Evolutionary conservation across 2,329 filamentous ascomycete species (phyloP).

Genomic region (Fusarium hainanense): DNA sequence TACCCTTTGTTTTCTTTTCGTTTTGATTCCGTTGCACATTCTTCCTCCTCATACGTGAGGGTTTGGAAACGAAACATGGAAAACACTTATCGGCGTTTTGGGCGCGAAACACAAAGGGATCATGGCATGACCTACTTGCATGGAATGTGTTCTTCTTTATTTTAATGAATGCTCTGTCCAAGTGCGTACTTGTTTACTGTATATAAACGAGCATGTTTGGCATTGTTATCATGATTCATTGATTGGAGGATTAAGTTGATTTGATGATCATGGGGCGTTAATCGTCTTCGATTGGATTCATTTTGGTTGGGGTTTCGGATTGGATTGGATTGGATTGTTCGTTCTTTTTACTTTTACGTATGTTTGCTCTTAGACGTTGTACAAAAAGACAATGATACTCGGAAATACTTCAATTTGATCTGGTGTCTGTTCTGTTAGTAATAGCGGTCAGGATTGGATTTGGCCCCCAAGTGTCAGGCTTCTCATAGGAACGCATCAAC

Average conservation of each 20-base stretch:
- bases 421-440: not conserved
- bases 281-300: constrained; percentile 23
- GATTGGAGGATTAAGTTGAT: constrained; percentile 15
- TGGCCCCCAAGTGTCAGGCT: constrained; percentile 9
- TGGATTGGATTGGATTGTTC: constrained; percentile 13
- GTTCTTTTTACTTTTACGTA: constrained; percentile 1
- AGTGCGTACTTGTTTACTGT: constrained; percentile 17
- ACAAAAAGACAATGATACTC: constrained; percentile 32
- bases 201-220: constrained; percentile 8
- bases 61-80: constrained; percentile 36
- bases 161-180: constrained; percentile 17
- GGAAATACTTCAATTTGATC: not conserved
- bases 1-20: constrained; percentile 17
- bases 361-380: constrained; percentile 29
- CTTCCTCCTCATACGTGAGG: constrained; percentile 16
- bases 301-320: constrained; percentile 13
- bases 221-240: constrained; percentile 25
- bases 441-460: not conserved
- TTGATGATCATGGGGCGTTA: constrained; percentile 14
- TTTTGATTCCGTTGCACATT: constrained; percentile 33
- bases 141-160: constrained; percentile 15
- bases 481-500: constrained; percentile 10
- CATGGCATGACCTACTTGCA: constrained; percentile 29
- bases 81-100: constrained; percentile 34
- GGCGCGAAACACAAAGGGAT: constrained; percentile 25